These are phyloP conservation scores for Solanum gandarillasii DNA, from an alignment of 257 asterid species.

Conservation along the genomic window DNA sequence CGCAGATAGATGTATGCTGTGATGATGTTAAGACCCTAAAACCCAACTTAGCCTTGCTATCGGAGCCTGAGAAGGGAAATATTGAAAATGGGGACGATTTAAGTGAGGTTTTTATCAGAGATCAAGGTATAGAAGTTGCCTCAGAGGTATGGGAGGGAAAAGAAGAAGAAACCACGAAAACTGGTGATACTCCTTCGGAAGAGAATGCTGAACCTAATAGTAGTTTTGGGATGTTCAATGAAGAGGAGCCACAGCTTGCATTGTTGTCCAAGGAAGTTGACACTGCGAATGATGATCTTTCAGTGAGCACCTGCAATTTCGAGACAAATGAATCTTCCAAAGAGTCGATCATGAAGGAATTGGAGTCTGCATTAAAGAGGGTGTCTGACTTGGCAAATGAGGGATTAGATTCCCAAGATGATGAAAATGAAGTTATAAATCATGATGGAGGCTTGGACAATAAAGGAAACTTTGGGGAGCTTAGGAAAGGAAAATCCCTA, in stretches of 20 bases:
- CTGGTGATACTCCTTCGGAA: neutral
- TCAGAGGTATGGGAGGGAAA: constrained; percentile 9
- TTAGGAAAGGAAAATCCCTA: constrained; percentile 35
- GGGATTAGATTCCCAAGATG: constrained; percentile 38
- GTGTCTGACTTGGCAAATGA: constrained; percentile 41
- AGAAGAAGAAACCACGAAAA: neutral
- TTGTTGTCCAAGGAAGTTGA: neutral
- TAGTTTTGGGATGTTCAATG: constrained; percentile 10
- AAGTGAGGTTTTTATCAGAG: constrained; percentile 26
- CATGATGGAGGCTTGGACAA: neutral
- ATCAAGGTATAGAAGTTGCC: constrained; percentile 15
- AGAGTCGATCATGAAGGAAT: constrained; percentile 49
- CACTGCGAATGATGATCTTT: constrained; percentile 6
- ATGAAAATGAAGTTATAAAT: constrained; percentile 26
- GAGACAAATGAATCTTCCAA: constrained; percentile 16
- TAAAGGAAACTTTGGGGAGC: constrained; percentile 13
- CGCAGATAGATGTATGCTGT: constrained; percentile 18
- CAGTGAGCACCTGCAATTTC: constrained; percentile 1
- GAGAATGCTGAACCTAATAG: constrained; percentile 2
- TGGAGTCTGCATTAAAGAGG: constrained; percentile 51
- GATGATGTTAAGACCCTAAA: constrained; percentile 20
- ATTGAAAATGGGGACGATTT: constrained; percentile 23
- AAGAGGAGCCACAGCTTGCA: neutral
- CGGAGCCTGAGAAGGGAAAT: constrained; percentile 7
- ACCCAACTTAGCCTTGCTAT: neutral